Base-by-base conservation (phyloP, 2,329 filamentous ascomycete genomes). In the Sclerotinia trifoliorum region DNA sequence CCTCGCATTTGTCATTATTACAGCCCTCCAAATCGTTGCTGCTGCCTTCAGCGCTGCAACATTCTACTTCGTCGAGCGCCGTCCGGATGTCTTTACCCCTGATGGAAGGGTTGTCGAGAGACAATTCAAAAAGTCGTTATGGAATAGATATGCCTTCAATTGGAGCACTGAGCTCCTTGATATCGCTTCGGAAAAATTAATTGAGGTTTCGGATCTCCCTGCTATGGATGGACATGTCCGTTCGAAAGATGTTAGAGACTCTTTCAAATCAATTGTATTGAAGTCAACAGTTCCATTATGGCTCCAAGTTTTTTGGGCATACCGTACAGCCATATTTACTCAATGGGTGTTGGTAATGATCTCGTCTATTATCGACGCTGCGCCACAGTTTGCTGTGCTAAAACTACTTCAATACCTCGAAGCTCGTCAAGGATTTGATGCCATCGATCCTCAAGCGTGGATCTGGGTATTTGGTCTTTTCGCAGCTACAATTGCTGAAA, bases 61-160 rank as follows among this genome's bases (percentile, higher is more conserved):
- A 39, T 68, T 73, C 49, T 69, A 69, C 24, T 71, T 57, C 1
- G 79, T 92, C 24, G 88, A 88, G 8, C 84, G 90, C 57, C 83
- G 90, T 21, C 90, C 90, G 2, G 82, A 88, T 68, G 86, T 93
- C 32, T 90, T 83, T 73, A 84, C 72, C 72, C 77, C 88, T 35
- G 86, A 82, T 54, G 74, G 73, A 24, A 80, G 82, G 65, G 73
- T 82, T 8, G 88, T 94, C 39, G 90, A 94, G 73, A 80, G 81
- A n/a, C 83, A 90, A 77, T 83, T 82, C 72, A 88, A 88, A 0
- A 81, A 81, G 3, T 86, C 87, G 4, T 83, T 87, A 3, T 81
- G 88, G 68, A 83, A 80, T 64, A 84, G 86, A 66, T 86, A 86
- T 74, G 90, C 86, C 6, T 93, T 87, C 79, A 80, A 80, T 66